These are phyloP conservation scores for Whalleya microplaca DNA, from an alignment of 2,329 filamentous ascomycete species.

Conservation along the genomic window DNA sequence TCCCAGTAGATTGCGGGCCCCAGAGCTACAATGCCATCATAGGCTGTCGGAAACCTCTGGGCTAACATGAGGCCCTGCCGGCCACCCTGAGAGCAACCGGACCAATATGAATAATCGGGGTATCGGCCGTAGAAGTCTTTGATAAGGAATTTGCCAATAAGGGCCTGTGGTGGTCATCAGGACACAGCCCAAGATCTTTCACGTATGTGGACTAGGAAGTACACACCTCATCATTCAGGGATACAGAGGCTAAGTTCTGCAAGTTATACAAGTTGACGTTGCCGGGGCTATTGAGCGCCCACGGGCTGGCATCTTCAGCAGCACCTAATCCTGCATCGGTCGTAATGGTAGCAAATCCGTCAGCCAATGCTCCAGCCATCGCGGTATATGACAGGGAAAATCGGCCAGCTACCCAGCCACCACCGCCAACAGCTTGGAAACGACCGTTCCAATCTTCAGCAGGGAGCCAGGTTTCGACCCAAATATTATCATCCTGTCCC, in stretches of 20 bases:
- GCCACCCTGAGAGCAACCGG: slow-evolving; percentile 56
- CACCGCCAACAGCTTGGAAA: slow-evolving; percentile 44
- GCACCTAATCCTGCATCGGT: slow-evolving; percentile 30
- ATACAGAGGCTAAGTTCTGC: slow-evolving; percentile 26
- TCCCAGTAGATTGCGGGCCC: background rate
- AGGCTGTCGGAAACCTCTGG: slow-evolving; percentile 52
- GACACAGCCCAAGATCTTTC: no score
- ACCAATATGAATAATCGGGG: slow-evolving; percentile 49
- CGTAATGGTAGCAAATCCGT: slow-evolving; percentile 30
- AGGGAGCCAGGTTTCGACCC: slow-evolving; percentile 42
- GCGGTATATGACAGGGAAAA: slow-evolving; percentile 9
- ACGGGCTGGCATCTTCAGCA: slow-evolving; percentile 7
- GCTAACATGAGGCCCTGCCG: slow-evolving; percentile 52
- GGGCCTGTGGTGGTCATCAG: no score
- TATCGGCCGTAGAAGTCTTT: slow-evolving; percentile 45
- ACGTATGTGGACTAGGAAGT: no score
- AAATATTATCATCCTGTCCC: slow-evolving; percentile 42
- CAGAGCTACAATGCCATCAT: slow-evolving; percentile 51
- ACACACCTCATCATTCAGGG: slow-evolving; percentile 9
- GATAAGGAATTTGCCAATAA: slow-evolving; percentile 47
- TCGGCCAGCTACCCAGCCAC: slow-evolving; percentile 34
- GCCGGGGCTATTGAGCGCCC: slow-evolving; percentile 26
- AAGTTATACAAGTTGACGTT: slow-evolving; percentile 29
- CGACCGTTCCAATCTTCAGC: slow-evolving; percentile 40
- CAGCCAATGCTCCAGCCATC: slow-evolving; percentile 27